A percentile compares a stretch with the other conserved stretches of the same genome.
Conservation (phyloP, 2,329 filamentous ascomycete genomes). For the Fusarium transvaalense region DNA sequence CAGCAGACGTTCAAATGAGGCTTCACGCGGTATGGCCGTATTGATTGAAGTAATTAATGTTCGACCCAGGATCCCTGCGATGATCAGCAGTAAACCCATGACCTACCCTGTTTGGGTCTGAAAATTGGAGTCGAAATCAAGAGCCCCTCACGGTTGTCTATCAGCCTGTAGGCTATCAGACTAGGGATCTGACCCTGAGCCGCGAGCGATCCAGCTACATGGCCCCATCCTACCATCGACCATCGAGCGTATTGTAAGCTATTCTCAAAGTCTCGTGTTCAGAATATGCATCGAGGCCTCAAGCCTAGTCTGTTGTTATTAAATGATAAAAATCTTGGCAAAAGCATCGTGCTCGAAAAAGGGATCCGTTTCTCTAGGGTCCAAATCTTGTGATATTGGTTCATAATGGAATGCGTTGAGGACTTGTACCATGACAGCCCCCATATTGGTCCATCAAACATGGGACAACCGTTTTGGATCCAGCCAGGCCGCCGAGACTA, state of each 20-base stretch:
- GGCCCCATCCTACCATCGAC: conserved; percentile 6
- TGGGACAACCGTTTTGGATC: conserved; percentile 1
- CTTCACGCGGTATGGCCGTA: conserved; percentile 14
- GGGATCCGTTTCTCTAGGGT: conserved; percentile 13
- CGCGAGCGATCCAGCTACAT: conserved; percentile 16
- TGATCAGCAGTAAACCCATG: conserved; percentile 29
- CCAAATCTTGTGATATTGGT: conserved; percentile 16
- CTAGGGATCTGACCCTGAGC: conserved; percentile 16
- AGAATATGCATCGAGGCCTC: conserved; percentile 2
- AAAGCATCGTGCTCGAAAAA: neutral
- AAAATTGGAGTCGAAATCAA: conserved; percentile 16
- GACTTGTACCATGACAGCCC: conserved; percentile 1
- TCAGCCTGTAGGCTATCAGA: conserved; percentile 5
- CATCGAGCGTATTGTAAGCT: neutral
- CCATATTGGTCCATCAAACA: conserved; percentile 14
- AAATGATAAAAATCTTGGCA: conserved; percentile 20
- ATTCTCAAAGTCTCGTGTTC: conserved; percentile 7
- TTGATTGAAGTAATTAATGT: conserved; percentile 14
- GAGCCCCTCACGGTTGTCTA: conserved; percentile 10
- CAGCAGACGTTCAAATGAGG: conserved; percentile 4
- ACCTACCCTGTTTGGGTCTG: conserved; percentile 7
- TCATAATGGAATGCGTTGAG: conserved; percentile 37
- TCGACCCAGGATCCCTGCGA: conserved; percentile 17
- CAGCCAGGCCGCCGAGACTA: conserved; percentile 11
- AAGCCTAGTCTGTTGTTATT: conserved; percentile 1